Evolutionary conservation across 2,329 filamentous ascomycete species (phyloP).

Genomic region (Akanthomyces lecanii): DNA sequence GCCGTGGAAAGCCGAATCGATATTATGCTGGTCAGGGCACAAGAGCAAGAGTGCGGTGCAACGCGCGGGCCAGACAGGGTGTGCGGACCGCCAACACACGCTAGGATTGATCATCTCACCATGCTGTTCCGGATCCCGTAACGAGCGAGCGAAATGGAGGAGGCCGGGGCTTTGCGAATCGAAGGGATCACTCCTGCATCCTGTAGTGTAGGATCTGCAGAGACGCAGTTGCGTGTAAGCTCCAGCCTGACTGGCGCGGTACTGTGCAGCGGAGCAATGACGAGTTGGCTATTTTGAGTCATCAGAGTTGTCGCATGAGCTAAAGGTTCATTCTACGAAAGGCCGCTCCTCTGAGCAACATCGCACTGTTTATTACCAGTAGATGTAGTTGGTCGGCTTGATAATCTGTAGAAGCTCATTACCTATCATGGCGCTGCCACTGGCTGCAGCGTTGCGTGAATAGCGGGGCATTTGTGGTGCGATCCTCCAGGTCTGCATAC

Average conservation of each 20-base stretch:
- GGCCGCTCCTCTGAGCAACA: neutral
- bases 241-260: neutral
- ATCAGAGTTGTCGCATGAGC: no score
- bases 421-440: slow-evolving; percentile 8
- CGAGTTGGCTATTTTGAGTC: neutral
- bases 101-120: neutral
- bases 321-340: neutral
- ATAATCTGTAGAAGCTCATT: slow-evolving; percentile 1
- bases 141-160: neutral
- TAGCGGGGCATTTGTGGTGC: slow-evolving; percentile 4
- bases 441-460: neutral
- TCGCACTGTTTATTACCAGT: neutral
- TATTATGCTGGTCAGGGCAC: neutral
- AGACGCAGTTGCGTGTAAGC: neutral
- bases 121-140: neutral
- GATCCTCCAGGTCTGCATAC: neutral
- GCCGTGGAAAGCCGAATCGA: slow-evolving; percentile 4
- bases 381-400: neutral
- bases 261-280: neutral
- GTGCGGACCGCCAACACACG: neutral
- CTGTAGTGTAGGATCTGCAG: neutral
- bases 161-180: neutral
- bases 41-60: neutral
- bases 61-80: slow-evolving; percentile 6
- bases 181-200: neutral